phyloP scores from a whole-genome alignment of 208 protist species.

The Acanthamoeba castellanii region DNA sequence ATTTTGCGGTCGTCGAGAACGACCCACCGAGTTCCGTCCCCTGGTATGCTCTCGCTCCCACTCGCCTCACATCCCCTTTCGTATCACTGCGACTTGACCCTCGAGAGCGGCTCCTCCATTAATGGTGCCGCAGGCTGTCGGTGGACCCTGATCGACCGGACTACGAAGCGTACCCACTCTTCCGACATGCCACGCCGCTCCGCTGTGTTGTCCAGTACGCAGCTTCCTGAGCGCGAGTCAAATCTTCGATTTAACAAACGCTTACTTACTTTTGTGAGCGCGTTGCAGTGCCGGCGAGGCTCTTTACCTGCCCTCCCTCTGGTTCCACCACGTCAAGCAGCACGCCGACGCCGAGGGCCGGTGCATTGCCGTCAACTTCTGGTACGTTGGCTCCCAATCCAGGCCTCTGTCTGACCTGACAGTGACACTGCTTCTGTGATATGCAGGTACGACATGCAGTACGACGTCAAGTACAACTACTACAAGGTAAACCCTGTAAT shows the following conservation, averaged over 20 bases:
- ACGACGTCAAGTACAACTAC: conserved; percentile 77
- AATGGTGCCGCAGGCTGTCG: neutral
- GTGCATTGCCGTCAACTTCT: conserved; percentile 81
- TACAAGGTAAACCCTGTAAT: conserved; percentile 38
- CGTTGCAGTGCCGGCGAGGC: conserved; percentile 79
- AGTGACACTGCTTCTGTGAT: neutral
- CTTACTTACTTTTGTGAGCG: neutral
- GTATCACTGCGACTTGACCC: neutral
- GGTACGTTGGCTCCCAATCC: neutral
- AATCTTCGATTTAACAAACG: neutral
- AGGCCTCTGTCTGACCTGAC: neutral
- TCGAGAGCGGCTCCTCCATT: neutral
- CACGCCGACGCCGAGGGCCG: conserved; percentile 62
- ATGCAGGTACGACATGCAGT: conserved; percentile 72
- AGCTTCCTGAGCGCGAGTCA: neutral
- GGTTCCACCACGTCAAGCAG: conserved; percentile 84
- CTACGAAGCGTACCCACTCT: conserved; percentile 51
- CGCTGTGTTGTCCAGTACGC: conserved; percentile 31
- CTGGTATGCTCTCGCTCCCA: neutral
- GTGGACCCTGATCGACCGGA: conserved; percentile 66
- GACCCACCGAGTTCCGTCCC: conserved; percentile 28
- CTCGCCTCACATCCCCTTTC: neutral
- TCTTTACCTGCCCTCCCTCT: conserved; percentile 85
- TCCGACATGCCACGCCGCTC: conserved; percentile 51
- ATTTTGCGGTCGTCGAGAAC: neutral